Conservation (phyloP, 441 rosid genomes). For the Brassica balearica region DNA sequence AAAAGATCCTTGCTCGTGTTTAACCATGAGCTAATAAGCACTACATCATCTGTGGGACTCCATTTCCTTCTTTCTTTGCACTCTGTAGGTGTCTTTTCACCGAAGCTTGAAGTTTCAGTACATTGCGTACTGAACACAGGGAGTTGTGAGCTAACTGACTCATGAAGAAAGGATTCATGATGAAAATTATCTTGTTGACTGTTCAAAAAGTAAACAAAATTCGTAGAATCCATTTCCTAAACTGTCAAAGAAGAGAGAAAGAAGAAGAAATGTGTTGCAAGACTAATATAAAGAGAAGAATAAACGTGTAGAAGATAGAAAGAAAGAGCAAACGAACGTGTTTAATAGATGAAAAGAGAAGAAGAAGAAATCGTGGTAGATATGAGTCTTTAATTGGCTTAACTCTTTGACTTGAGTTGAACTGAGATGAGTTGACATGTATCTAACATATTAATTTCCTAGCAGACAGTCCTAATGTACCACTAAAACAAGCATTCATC, state of each 20-base stretch:
- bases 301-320: neutral
- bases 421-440: neutral
- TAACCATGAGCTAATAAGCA: too few species aligned
- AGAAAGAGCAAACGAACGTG: too few species aligned
- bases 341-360: too few species aligned
- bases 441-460: too few species aligned
- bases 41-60: neutral
- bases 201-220: neutral
- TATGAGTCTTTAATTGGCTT: neutral
- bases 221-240: neutral
- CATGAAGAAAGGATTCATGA: neutral
- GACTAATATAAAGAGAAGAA: neutral
- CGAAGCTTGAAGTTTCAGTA: too few species aligned
- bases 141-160: neutral
- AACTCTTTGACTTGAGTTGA: neutral
- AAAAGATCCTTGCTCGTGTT: too few species aligned
- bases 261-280: neutral
- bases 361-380: too few species aligned
- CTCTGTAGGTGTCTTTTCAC: too few species aligned
- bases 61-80: too few species aligned
- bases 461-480: too few species aligned
- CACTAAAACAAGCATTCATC: too few species aligned
- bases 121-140: neutral
- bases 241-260: neutral
- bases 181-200: neutral